Evolutionary conservation across 1,284 basidiomycete species (phyloP).

Genomic region (Irpex sp.): DNA sequence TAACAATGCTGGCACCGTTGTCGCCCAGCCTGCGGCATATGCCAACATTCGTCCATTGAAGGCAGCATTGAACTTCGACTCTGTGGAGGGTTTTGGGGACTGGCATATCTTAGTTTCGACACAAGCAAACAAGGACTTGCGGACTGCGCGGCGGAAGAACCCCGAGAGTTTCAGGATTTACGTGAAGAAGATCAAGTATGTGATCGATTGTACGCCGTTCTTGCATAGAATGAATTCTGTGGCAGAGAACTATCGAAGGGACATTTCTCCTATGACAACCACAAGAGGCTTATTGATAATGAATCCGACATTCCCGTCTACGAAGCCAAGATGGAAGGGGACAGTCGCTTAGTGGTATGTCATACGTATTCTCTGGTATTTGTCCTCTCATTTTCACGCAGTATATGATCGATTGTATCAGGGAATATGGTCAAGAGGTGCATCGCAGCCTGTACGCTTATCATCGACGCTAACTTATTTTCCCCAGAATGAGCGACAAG

Average conservation of each 20-base stretch:
- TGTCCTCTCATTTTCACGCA: constrained; percentile 21
- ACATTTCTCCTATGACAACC: constrained; percentile 65
- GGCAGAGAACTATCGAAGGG: constrained; percentile 61
- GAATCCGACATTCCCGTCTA: constrained; percentile 49
- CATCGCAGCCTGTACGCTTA: constrained; percentile 15
- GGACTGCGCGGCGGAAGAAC: constrained; percentile 28
- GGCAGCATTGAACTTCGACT: constrained; percentile 43
- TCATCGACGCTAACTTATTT: background rate
- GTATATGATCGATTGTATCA: constrained; percentile 63
- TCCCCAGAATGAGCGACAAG: constrained; percentile 47
- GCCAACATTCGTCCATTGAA: constrained; percentile 37
- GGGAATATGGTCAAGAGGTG: constrained; percentile 48
- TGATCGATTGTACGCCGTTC: background rate
- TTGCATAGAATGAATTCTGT: background rate
- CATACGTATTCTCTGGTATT: background rate
- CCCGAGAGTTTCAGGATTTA: constrained; percentile 40
- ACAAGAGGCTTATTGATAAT: constrained; percentile 51
- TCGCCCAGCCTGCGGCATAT: too few species aligned
- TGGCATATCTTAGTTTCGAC: constrained; percentile 48
- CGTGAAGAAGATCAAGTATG: constrained; percentile 59
- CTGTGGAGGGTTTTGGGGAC: constrained; percentile 44
- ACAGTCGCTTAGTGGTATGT: constrained; percentile 56
- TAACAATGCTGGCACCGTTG: too few species aligned
- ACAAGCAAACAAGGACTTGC: constrained; percentile 38
- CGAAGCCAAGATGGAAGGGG: constrained; percentile 65